Percentiles rank a stretch among this genome's conserved stretches.
phyloP scores from a whole-genome alignment of 2,329 filamentous ascomycete genomes.

The Paraphoma chrysanthemicola region DNA sequence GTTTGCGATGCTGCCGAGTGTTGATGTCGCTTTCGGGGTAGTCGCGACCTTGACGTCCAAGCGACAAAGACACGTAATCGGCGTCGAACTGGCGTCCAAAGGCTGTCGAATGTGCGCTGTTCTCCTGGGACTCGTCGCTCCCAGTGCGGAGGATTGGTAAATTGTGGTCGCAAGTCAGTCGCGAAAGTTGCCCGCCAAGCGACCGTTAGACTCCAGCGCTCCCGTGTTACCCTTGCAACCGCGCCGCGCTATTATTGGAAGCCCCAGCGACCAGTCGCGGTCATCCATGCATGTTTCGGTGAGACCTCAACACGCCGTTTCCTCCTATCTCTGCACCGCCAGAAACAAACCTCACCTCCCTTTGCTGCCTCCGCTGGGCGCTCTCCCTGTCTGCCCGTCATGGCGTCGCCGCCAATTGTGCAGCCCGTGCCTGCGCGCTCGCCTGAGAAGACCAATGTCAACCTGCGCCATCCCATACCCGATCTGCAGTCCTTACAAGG shows the following conservation, averaged over 20 bases:
- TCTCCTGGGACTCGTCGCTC: not conserved
- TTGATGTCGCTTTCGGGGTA: not conserved
- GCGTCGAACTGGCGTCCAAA: too few relatives aligned
- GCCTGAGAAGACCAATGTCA: conserved; percentile 24
- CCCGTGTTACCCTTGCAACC: conserved; percentile 14
- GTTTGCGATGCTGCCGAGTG: too few relatives aligned
- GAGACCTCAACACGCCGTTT: conserved; percentile 15
- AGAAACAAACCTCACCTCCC: not conserved
- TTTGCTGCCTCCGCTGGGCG: conserved; percentile 2
- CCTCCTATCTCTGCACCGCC: conserved; percentile 15
- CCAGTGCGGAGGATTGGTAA: not conserved
- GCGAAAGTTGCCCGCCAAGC: conserved; percentile 18
- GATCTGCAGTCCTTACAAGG: conserved; percentile 68
- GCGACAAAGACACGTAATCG: not conserved
- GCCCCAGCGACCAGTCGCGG: conserved; percentile 4
- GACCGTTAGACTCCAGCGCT: conserved; percentile 4
- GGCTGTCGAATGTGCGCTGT: too few relatives aligned
- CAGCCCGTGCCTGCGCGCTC: conserved; percentile 28
- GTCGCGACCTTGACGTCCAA: not conserved
- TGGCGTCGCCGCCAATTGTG: conserved; percentile 28
- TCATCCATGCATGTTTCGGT: conserved; percentile 19
- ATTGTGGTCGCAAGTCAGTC: conserved; percentile 1
- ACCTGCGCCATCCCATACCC: conserved; percentile 63
- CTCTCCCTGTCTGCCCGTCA: conserved; percentile 9
- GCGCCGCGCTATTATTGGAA: conserved; percentile 32